Evolutionary conservation across 306 rosid genomes (phyloP), one percentile per base, ranked within the genome.

Genomic region (Gastrolobium villosum): DNA sequence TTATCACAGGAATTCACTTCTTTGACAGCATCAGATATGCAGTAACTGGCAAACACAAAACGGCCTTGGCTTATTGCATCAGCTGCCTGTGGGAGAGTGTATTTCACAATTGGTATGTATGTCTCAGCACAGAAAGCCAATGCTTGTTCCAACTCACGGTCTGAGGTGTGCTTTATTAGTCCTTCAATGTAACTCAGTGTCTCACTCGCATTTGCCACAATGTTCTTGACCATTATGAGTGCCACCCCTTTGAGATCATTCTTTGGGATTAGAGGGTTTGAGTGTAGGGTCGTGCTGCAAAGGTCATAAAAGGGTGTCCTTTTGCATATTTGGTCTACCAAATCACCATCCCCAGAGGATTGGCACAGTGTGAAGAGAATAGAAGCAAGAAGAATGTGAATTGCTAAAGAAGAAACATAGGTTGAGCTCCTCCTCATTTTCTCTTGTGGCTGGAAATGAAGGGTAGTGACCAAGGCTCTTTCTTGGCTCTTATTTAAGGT

Each of bases 81-180:
- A 73, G 86, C 85, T 6, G 96, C 93, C 15, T 93, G 93, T 0
- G 98, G 96, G 7, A 91, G 86, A 73, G 73, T 91, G 65, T 83
- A 93, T 39, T 84, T 93, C 68, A 93, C 94, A 6, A 87, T 54
- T 4, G 90, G 94, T 40, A 93, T 91, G 66, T 89, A 93, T n/a
- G 87, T 34, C 72, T 93, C 93, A 15, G 94, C 96, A 78, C 98
- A 93, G 65, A 83, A 78, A 3, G 98, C 93, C 76, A 93, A 77
- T 4, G 91, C 77, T 62, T 82, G 82, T 82, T 89, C 89, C 60
- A 88, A 8, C 6, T 61, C 36, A 37, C 39, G 84, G 15, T 82
- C 87, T 9, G 84, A 26, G 20, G 80, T 68, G 0, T 71, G 46
- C 72, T 83, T 85, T 5, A 86, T 81, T 2, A 86, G 20, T 30